These are phyloP conservation scores for Neonectria coccinea DNA, from an alignment of 2,329 filamentous ascomycete species.

Conservation along the genomic window DNA sequence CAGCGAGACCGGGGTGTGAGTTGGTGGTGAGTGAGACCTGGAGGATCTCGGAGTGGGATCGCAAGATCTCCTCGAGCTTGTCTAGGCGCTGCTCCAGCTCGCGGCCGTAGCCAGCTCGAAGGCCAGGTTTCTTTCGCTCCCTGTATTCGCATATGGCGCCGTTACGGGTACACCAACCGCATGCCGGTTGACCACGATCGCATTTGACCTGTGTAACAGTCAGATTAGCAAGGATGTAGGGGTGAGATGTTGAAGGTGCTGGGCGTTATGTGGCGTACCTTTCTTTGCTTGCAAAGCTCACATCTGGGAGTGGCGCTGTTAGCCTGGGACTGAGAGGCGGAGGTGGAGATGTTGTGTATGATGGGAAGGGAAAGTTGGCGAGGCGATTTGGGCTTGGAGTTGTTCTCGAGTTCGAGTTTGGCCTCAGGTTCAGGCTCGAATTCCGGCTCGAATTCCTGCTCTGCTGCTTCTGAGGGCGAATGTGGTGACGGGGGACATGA, in stretches of 20 bases:
- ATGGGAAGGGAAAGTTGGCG: constrained; percentile 34
- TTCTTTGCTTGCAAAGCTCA: constrained; percentile 84
- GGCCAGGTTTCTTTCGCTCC: constrained; percentile 74
- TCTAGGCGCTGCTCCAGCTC: constrained; percentile 80
- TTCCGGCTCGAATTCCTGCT: constrained; percentile 8
- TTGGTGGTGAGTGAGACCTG: constrained; percentile 63
- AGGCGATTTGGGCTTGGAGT: constrained; percentile 25
- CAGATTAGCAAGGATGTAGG: constrained; percentile 24
- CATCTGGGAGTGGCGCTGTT: constrained; percentile 64
- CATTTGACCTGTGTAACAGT: constrained; percentile 71
- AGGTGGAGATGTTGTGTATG: constrained; percentile 24
- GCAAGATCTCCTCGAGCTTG: constrained; percentile 74
- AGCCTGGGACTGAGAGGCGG: constrained; percentile 47
- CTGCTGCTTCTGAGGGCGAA: constrained; percentile 26
- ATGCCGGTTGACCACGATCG: constrained; percentile 79
- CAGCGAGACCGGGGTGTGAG: constrained; percentile 49
- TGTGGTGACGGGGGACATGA: constrained; percentile 32
- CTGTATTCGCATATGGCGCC: constrained; percentile 74
- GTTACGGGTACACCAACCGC: constrained; percentile 76
- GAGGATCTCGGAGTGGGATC: constrained; percentile 74
- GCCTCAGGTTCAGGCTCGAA: constrained; percentile 11
- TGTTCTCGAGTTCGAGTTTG: constrained; percentile 27
- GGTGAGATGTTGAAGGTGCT: neutral
- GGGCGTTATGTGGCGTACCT: constrained; percentile 61
- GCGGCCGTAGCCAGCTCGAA: constrained; percentile 76